Evolutionary conservation across 352 stramenopile species (phyloP), one percentile per base, ranked within the genome.

Genomic region (Pythium monospermum): DNA sequence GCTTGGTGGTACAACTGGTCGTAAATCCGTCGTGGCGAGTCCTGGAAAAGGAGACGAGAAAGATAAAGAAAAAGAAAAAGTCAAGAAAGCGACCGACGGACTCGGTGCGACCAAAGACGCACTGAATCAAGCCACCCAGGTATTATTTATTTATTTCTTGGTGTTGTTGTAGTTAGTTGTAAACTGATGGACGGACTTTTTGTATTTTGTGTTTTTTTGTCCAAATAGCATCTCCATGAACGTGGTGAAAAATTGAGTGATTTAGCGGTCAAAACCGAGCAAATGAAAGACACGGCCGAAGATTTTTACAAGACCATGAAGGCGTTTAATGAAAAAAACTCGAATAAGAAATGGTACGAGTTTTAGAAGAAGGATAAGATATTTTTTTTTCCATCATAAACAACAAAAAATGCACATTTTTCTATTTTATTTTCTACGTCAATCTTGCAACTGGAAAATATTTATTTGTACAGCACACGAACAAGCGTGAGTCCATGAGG

Each of bases 231-330:
- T 40, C 61, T 92, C 28, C 69, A 79, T 27, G 69, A 90, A 57
- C 79, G 82, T 25, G 82, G 82, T 12, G 82, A 92, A 15, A 92
- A 92, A 46, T 49, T 90, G 25, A 71, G 73, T 38, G 79, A 90
- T 39, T 44, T 90, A 25, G 76, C 67, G 12, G 69, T 89, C 19
- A 92, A 92, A 54, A 90, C 79, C 8, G 79, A 92, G 60, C 71
- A 84, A 49, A 87, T 92, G 72, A 88, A 89, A 51, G 74, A 87
- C 56, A 83, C 73, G 18, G 83, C 82, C 2, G 73, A 87, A 31
- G 77, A 91, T 43, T 93, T 93, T 59, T 89, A 89, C 57, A 71
- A 84, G 42, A 87, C 76, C 3, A 93, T 91, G 77, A 85, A 84
- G 59, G 80, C 75, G 15, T 93, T 87, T 49, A 91, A 93, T 66